Evolutionary conservation across 2,329 filamentous ascomycete genomes (phyloP), one percentile per base, ranked within the genome.

Genomic region (Apiospora malaysiana): DNA sequence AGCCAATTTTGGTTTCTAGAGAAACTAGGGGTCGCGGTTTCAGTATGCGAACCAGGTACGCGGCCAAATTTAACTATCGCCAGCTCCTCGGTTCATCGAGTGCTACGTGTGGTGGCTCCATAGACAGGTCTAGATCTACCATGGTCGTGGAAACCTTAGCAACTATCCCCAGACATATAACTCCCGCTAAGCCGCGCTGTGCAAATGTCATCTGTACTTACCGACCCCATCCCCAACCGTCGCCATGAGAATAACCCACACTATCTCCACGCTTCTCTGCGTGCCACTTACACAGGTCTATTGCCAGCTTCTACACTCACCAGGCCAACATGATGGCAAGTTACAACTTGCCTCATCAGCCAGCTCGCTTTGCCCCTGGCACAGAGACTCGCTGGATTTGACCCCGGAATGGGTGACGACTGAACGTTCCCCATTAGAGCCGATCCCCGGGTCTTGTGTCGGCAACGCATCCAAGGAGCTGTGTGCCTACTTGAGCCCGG

Each of bases 401-500:
- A 63, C 56, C 3, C 32, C 27, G 7, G 56, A 63, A 2, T 63
- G 56, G 56, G 56, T 32, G 32, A 32, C 32, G 32, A 63, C 56
- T n/a, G 27, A 37, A 21, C 27, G 27, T n/a, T 63, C 56, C 4
- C 32, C 56, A 2, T 12, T 63, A 14, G 56, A 40, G 27, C 56
- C 40, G 9, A 32, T 63, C 18, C 6, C 56, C 21, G 56, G 56
- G 9, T n/a, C 56, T 21, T 63, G 56, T 63, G 32, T 37, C 56
- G 56, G 47, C 12, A 74, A 72, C 27, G 69, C 68, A 8, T 68
- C 73, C 21, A 8, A 56, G 9, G 56, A 69, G 40, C 78, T 78
- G 72, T 84, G 82, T 74, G 78, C 82, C 71, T 85, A 80, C 73
- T 74, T 79, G 14, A 78, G 78, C 71, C 68, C 74, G 4, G 70